These are phyloP conservation scores for Cicer yamashitae DNA, from an alignment of 306 rosid species.

Conservation along the genomic window DNA sequence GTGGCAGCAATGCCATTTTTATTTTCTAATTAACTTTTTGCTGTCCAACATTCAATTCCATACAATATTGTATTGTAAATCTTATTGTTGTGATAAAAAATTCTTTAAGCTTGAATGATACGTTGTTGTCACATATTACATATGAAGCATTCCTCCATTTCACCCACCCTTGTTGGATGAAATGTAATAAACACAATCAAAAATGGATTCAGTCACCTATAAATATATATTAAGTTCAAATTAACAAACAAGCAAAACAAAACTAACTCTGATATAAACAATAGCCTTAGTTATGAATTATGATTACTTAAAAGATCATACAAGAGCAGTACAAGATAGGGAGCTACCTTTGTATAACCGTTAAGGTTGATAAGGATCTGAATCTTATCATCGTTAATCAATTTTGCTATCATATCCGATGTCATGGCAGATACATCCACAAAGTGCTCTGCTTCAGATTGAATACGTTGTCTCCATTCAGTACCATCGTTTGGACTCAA, in stretches of 20 bases:
- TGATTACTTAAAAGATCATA: background rate
- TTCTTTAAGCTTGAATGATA: background rate
- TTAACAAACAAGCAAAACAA: constrained; percentile 14
- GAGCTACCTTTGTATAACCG: constrained; percentile 92
- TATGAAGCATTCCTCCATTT: constrained; percentile 10
- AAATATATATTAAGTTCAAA: background rate
- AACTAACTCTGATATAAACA: background rate
- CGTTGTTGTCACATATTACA: background rate
- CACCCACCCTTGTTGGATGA: background rate
- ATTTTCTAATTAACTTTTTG: background rate
- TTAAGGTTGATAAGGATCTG: constrained; percentile 91
- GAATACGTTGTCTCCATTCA: constrained; percentile 94
- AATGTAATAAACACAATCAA: background rate
- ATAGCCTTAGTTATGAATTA: background rate
- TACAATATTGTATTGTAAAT: background rate
- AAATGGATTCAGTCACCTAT: background rate
- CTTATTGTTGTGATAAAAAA: background rate
- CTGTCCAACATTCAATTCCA: background rate
- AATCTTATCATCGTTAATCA: constrained; percentile 85
- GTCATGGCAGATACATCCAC: constrained; percentile 90
- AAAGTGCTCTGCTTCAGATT: constrained; percentile 90
- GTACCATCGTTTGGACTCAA: constrained; percentile 93
- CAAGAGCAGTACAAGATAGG: background rate
- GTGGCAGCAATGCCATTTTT: background rate
- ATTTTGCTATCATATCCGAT: constrained; percentile 87